A percentile compares a stretch with the other conserved stretches of the same genome.
These are phyloP conservation scores for Sesbania bispinosa DNA, from an alignment of 306 rosid genomes.

Conservation along the genomic window DNA sequence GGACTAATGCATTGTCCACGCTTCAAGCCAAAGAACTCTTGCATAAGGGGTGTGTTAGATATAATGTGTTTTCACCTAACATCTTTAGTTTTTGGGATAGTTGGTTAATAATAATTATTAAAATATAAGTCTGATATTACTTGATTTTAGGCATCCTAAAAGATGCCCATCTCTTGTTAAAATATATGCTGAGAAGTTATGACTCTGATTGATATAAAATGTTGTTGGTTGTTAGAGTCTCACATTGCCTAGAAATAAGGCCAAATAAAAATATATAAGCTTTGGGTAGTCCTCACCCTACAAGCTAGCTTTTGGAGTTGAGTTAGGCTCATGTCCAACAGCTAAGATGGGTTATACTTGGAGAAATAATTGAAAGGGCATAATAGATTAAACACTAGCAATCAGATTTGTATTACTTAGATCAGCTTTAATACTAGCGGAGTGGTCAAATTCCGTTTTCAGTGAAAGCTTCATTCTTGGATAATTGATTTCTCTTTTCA, in stretches of 20 bases:
- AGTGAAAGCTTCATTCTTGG: constrained; percentile 1
- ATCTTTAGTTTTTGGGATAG: neutral
- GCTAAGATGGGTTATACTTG: neutral
- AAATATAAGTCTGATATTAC: neutral
- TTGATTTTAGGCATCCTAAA: neutral
- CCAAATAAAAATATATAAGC: no score
- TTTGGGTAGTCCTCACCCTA: no score
- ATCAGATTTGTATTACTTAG: neutral
- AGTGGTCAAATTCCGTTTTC: neutral
- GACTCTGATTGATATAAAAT: neutral
- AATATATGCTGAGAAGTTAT: neutral
- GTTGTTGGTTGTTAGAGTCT: no score
- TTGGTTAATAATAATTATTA: neutral
- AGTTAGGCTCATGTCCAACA: no score
- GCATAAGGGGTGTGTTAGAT: neutral
- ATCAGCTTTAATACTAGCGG: constrained; percentile 2
- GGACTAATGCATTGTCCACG: neutral
- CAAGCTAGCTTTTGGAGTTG: no score
- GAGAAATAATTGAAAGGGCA: constrained; percentile 1
- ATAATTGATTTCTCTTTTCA: constrained; percentile 36
- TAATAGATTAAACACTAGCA: neutral
- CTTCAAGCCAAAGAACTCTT: neutral
- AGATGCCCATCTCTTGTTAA: neutral
- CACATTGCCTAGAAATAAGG: no score
- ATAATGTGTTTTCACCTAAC: neutral